phyloP scores from a whole-genome alignment of 2,329 filamentous ascomycete genomes.

The Paecilomyces dactylethromorphus region DNA sequence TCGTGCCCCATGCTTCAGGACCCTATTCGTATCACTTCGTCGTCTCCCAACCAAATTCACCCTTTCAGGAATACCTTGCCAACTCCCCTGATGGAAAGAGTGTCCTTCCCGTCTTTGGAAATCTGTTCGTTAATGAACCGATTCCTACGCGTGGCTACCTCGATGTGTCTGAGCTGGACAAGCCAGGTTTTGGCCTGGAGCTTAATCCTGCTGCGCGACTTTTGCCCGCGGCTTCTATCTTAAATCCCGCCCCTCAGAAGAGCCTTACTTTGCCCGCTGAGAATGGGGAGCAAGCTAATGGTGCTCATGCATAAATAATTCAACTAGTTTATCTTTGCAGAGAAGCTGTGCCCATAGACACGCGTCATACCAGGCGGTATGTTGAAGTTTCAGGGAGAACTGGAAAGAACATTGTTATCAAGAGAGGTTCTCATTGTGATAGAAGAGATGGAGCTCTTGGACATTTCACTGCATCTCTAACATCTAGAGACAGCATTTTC shows the following conservation, averaged over 20 bases:
- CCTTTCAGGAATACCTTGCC: conserved; percentile 93
- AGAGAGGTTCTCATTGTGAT: not conserved
- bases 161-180: conserved; percentile 72
- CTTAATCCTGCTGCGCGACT: conserved; percentile 76
- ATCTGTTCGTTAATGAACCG: conserved; percentile 84
- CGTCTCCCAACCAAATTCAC: conserved; percentile 84
- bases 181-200: conserved; percentile 84
- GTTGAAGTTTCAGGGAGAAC: too few relatives aligned
- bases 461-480: not conserved
- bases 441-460: not conserved
- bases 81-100: conserved; percentile 88
- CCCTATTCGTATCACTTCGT: conserved; percentile 97
- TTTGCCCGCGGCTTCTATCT: conserved; percentile 66
- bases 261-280: conserved; percentile 32
- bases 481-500: not conserved
- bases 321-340: conserved; percentile 4
- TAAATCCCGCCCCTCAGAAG: conserved; percentile 57
- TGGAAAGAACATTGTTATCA: too few relatives aligned
- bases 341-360: not conserved
- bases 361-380: not conserved
- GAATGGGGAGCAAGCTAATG: conserved; percentile 16
- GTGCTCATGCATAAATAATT: not conserved
- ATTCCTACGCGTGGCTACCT: conserved; percentile 79
- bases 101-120: conserved; percentile 85
- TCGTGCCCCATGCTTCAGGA: conserved; percentile 89